Base-by-base conservation (phyloP, 805 yeast species). In the Jamesozyma piceae region DNA sequence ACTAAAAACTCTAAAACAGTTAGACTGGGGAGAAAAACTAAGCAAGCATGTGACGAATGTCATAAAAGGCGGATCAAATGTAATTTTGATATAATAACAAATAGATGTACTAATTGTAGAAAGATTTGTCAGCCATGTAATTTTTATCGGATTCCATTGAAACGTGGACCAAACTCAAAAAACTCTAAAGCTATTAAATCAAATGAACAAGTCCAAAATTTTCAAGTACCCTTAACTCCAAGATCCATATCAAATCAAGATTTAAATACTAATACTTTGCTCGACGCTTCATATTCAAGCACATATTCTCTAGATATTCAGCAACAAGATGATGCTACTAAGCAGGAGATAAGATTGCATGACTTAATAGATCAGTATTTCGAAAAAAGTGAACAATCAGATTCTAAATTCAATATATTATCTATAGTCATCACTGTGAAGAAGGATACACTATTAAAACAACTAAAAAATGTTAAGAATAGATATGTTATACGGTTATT, bases 1-100 rank as follows among this genome's bases (percentile, higher is more conserved):
- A n/a, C n/a, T n/a, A n/a, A n/a, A n/a, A n/a, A n/a, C n/a, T n/a
- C n/a, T n/a, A n/a, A n/a, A n/a, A n/a, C n/a, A n/a, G n/a, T n/a
- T n/a, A n/a, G n/a, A n/a, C n/a, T n/a, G n/a, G 28, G 28, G 11
- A 24, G 28, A 24, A 24, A 24, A 11, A 85, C 80, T 0, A 80
- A 87, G 1, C 62, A 89, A 41, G 90, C 90, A 1, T 83, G 92
- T 58, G 92, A 83, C 57, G 77, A 79, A 38, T 82, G 92, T 58
- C 71, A 90, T 26, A 67, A 82, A 34, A 80, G 82, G 58, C 80
- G 83, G 56, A 72, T 82, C 18, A 68, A 75, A 41, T 83, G 92
- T 62, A 77, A 81, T 55, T 86, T 82, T 18, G 70, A 71, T 17
- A 62, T 65, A 4, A n/a, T 29, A 6, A 24, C 20, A 2, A 26